phyloP scores from a whole-genome alignment of 2,329 filamentous ascomycete genomes.

The Colletotrichum chlorophyti region DNA sequence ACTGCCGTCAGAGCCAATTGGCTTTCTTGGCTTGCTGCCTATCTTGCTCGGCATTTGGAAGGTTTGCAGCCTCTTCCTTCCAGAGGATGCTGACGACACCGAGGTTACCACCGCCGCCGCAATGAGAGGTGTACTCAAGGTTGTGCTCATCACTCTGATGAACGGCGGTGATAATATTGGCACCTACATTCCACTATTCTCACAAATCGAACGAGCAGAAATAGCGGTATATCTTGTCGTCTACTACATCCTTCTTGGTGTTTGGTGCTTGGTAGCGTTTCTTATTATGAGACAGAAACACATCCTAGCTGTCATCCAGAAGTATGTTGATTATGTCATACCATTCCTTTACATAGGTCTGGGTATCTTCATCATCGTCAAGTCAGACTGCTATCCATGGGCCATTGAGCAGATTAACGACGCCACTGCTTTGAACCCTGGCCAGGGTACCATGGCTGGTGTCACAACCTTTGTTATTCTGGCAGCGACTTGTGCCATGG shows the following conservation, averaged over 20 bases:
- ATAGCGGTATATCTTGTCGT: conserved; percentile 41
- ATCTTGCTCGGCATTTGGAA: conserved; percentile 41
- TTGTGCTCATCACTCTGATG: conserved; percentile 40
- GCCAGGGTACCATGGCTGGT: too few relatives aligned
- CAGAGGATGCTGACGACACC: conserved; percentile 25
- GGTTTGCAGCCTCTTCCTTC: conserved; percentile 31
- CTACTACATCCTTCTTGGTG: conserved; percentile 40
- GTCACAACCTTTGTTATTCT: too few relatives aligned
- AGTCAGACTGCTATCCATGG: conserved; percentile 42
- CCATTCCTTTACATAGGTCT: conserved; percentile 40
- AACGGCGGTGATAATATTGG: conserved; percentile 45
- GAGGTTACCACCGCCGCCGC: conserved; percentile 18
- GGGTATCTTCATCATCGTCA: conserved; percentile 37
- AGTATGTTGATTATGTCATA: conserved; percentile 35
- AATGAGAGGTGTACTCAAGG: conserved; percentile 35
- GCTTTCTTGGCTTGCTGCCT: conserved; percentile 42
- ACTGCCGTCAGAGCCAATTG: conserved; percentile 41
- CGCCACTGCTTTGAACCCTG: too few relatives aligned
- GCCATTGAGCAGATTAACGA: conserved; percentile 39
- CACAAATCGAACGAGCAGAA: conserved; percentile 38
- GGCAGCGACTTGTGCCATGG: too few relatives aligned
- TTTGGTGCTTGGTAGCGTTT: conserved; percentile 39
- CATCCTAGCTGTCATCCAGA: conserved; percentile 33
- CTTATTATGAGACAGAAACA: conserved; percentile 40
- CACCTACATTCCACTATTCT: conserved; percentile 42